Conservation (phyloP, 345 rosid species). For the Nasturtium officinale region DNA sequence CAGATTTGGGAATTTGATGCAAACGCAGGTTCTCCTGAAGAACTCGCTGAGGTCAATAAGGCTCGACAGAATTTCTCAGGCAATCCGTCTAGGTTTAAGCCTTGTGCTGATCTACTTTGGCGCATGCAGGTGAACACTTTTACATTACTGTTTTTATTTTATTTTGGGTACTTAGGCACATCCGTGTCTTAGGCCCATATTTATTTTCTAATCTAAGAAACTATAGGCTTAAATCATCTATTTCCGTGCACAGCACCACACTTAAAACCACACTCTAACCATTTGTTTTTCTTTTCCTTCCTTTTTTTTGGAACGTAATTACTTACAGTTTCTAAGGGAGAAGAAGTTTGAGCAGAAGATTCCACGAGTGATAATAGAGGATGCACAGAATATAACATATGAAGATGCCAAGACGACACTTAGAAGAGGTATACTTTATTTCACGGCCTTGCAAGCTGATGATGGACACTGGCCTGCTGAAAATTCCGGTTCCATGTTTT, state of each 20-base stretch:
- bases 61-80: slow-evolving; percentile 39
- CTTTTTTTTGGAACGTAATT: neutral
- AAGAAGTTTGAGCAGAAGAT: neutral
- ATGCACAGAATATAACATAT: neutral
- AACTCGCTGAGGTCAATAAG: slow-evolving; percentile 37
- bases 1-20: slow-evolving; percentile 42
- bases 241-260: neutral
- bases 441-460: neutral
- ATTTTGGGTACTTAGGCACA: neutral
- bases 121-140: slow-evolving; percentile 4
- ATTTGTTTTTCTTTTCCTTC: too few species aligned
- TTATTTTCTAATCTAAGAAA: too few species aligned
- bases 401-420: neutral
- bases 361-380: neutral
- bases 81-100: neutral
- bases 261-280: neutral
- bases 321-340: neutral
- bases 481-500: neutral
- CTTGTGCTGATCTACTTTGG: slow-evolving; percentile 12
- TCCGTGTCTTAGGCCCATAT: neutral
- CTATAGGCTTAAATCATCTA: neutral
- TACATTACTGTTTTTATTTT: neutral
- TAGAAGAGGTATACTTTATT: neutral
- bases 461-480: slow-evolving; percentile 12
- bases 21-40: slow-evolving; percentile 37